A percentile compares a stretch with the other conserved stretches of the same genome.
phyloP scores from a whole-genome alignment of 1,284 basidiomycete species.

The Thelephora terrestris region DNA sequence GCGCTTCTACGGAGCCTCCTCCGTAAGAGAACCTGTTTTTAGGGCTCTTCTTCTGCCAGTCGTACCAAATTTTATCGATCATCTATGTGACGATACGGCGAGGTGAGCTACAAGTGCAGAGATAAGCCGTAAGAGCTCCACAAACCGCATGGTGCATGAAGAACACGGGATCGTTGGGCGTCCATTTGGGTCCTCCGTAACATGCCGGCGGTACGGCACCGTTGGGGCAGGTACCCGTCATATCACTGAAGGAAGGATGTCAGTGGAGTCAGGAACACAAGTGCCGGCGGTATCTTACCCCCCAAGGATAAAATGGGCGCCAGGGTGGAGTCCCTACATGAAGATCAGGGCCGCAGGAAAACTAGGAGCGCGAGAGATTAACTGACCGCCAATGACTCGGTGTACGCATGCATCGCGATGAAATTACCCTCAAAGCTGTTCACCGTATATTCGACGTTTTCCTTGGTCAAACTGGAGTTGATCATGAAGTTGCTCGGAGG shows the following conservation, averaged over 20 bases:
- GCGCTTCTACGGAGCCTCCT: slow-evolving; percentile 23
- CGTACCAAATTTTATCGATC: slow-evolving; percentile 30
- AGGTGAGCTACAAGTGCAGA: not conserved
- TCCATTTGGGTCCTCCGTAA: slow-evolving; percentile 16
- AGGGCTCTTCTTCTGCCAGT: slow-evolving; percentile 26
- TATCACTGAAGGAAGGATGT: slow-evolving; percentile 14
- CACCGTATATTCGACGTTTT: slow-evolving; percentile 19
- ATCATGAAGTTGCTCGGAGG: not conserved
- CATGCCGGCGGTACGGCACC: slow-evolving; percentile 13
- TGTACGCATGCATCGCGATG: slow-evolving; percentile 23
- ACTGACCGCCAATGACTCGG: slow-evolving; percentile 22
- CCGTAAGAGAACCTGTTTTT: slow-evolving; percentile 20
- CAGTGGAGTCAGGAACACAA: not conserved
- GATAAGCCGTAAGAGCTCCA: no score
- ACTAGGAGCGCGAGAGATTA: not conserved
- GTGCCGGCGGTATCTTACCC: slow-evolving; percentile 13
- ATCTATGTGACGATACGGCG: no score
- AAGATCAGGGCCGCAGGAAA: not conserved
- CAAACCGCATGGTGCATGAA: slow-evolving; percentile 29
- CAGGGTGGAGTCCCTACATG: slow-evolving; percentile 18
- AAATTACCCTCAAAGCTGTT: slow-evolving; percentile 24
- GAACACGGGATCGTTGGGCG: slow-evolving; percentile 27
- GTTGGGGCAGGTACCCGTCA: slow-evolving; percentile 18
- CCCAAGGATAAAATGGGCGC: slow-evolving; percentile 21
- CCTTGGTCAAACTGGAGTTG: slow-evolving; percentile 22